Base-by-base conservation (phyloP, 768 basidiomycete genomes). In the Scleroderma bovista region DNA sequence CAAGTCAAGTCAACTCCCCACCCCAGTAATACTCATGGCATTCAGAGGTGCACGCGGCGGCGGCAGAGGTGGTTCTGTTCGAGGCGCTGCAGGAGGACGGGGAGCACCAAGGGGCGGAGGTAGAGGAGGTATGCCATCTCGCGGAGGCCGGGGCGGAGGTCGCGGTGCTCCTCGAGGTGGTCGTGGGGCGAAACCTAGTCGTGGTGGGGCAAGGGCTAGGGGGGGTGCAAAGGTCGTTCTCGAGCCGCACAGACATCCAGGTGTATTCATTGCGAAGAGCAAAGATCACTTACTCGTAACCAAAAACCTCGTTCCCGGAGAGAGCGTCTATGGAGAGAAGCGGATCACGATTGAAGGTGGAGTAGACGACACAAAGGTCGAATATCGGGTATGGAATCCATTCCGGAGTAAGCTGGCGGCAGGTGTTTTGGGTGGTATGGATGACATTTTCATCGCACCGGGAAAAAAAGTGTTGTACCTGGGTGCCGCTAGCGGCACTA, bases 381-480 rank as follows among this genome's bases (percentile, higher is more conserved):
- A 99, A 72, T 99, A 97, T 72, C 79, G 96, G 48, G 96, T 99
- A 26, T 99, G 96, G 96, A 99, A 99, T 74, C 96, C 96, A 42
- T 99, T 99, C 83, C 80, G 96, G 57, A 84, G 80, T 65, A 99
- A 98, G 76, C 69, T 99, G 57, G 96, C 96, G 26, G 96, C 96
- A 33, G 96, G 96, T 69, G 89, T 98, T 44, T 75, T 98, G 52
- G 91, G 93, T 55, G 96, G 96, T 62, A 74, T 99, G 70, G 96
- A 97, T 62, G 73, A 91, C 50, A 92, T 98, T 60, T 93, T 78
- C 71, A 93, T 99, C 65, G 78, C 75, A 48, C 96, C 96, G 23
- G 96, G 96, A 52, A 83, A 86, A 60, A 98, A 96, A 76, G 95
- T 98, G 41, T 72, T 99, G 50, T 99, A 98, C 73, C 81, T 99